phyloP scores from a whole-genome alignment of 768 basidiomycete species.

The Phlebiopsis flavidoalba region DNA sequence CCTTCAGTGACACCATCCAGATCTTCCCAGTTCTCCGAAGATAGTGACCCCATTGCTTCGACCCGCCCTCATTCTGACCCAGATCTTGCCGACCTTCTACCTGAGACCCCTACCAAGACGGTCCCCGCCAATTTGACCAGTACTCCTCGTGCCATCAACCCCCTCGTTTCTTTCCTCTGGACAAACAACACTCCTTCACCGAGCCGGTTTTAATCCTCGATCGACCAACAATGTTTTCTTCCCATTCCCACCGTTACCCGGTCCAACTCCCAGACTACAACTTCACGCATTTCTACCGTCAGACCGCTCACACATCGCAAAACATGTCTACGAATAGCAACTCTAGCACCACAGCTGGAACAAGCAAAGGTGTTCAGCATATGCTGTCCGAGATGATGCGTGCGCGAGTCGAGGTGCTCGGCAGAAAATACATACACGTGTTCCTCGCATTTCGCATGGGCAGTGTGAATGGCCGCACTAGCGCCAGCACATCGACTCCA shows the following conservation, averaged over 20 bases:
- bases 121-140: conserved; percentile 26
- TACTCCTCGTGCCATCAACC: conserved; percentile 9
- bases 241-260: conserved; percentile 39
- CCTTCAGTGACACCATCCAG: conserved; percentile 22
- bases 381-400: conserved; percentile 95
- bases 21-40: conserved; percentile 38
- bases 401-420: conserved; percentile 73
- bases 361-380: conserved; percentile 77
- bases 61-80: conserved; percentile 58
- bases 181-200: conserved; percentile 32
- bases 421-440: conserved; percentile 83
- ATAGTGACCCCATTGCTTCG: conserved; percentile 44
- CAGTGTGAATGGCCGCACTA: conserved; percentile 58
- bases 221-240: conserved; percentile 31
- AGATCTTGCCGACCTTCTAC: conserved; percentile 50
- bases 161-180: conserved; percentile 11
- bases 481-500: conserved; percentile 22
- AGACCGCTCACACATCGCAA: conserved; percentile 34
- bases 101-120: conserved; percentile 31
- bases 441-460: conserved; percentile 81
- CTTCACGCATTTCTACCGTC: conserved; percentile 33
- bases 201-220: conserved; percentile 39
- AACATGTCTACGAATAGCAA: conserved; percentile 31
- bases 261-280: conserved; percentile 27
- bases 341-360: conserved; percentile 18